Conservation (phyloP, 2,329 filamentous ascomycete genomes). For the Botryotinia convoluta region DNA sequence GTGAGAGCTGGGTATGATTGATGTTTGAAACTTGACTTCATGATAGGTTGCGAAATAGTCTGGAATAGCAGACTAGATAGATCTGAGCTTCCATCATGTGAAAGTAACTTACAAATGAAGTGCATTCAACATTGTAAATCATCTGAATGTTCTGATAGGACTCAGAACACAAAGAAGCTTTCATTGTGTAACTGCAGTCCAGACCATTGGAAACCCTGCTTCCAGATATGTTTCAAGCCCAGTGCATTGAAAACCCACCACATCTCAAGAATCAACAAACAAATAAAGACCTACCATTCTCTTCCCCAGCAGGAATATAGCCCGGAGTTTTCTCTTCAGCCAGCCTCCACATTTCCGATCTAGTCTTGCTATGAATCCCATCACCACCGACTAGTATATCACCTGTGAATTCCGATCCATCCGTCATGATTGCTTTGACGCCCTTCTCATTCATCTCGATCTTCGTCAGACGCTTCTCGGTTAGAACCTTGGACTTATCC, state of each 20-base stretch:
- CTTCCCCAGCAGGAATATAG: constrained; percentile 13
- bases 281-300: constrained; percentile 15
- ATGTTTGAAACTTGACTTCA: background rate
- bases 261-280: background rate
- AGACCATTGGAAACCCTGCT: background rate
- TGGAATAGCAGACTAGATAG: background rate
- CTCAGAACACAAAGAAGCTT: background rate
- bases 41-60: background rate
- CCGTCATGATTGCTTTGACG: constrained; percentile 14
- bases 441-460: constrained; percentile 16
- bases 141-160: background rate
- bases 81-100: background rate
- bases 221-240: background rate
- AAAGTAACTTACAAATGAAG: background rate
- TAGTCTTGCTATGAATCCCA: constrained; percentile 23
- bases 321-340: constrained; percentile 27
- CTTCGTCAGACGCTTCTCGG: constrained; percentile 14
- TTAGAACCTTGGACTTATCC: constrained; percentile 21
- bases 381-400: constrained; percentile 23
- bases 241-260: background rate
- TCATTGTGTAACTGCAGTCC: background rate
- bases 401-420: constrained; percentile 17
- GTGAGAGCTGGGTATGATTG: background rate
- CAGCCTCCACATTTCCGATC: constrained; percentile 35
- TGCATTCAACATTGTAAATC: background rate